A percentile compares a stretch with the other conserved stretches of the same genome.
phyloP scores from a whole-genome alignment of 225 moss, liverwort and hornwort species.

The Physcomitrellopsis africana region DNA sequence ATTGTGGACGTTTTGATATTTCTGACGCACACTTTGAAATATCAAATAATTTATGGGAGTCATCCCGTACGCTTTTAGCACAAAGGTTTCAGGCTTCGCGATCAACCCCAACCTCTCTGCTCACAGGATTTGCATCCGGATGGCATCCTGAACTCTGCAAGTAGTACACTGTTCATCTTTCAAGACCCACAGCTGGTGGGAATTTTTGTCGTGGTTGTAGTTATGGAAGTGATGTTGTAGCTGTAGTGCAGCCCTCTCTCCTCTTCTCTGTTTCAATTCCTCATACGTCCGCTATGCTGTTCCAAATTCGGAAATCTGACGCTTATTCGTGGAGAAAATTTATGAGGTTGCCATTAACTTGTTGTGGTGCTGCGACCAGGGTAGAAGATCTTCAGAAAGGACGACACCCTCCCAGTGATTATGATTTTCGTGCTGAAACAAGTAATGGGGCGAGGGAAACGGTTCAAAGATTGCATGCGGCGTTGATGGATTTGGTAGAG shows the following conservation, averaged over 20 bases:
- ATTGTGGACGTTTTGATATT: no score
- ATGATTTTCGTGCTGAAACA: conserved; percentile 61
- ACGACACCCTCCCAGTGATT: neutral
- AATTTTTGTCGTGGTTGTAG: neutral
- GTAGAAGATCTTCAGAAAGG: neutral
- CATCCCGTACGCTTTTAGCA: neutral
- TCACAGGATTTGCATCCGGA: neutral
- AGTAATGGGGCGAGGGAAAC: conserved; percentile 38
- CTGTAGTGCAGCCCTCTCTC: no score
- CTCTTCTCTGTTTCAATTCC: neutral
- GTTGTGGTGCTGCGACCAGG: neutral
- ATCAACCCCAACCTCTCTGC: neutral
- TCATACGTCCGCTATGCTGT: neutral
- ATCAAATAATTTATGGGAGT: neutral
- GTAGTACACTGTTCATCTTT: neutral
- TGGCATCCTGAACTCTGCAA: neutral
- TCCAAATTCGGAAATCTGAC: neutral
- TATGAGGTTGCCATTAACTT: neutral
- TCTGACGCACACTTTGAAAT: neutral
- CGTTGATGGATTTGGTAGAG: conserved; percentile 73
- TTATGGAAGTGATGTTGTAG: neutral
- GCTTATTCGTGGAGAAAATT: neutral
- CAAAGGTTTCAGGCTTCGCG: neutral
- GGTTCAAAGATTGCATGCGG: conserved; percentile 48
- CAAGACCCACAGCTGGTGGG: neutral